phyloP scores from a whole-genome alignment of 73 alveolate genomes.

The Paramecium tetraurelia region DNA sequence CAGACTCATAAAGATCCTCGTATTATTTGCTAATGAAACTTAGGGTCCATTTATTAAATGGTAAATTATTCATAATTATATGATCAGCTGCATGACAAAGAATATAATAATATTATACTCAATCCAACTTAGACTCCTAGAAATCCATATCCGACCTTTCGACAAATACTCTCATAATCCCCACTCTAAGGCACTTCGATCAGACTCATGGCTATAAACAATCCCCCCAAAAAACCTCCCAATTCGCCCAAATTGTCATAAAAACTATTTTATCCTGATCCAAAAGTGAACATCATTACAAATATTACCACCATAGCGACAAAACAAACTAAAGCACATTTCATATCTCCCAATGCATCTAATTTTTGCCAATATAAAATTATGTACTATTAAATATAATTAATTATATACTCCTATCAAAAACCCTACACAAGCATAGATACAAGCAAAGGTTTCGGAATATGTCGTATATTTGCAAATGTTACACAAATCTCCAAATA shows the following conservation, averaged over 20 bases:
- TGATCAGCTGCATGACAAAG: not conserved
- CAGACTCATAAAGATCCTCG: not conserved
- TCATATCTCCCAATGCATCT: not conserved
- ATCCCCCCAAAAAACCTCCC: not conserved
- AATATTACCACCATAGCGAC: not conserved
- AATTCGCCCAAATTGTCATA: not conserved
- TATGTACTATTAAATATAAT: not conserved
- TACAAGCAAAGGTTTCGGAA: not conserved
- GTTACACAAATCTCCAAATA: constrained; percentile 32
- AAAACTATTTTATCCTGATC: not conserved
- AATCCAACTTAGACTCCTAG: not conserved
- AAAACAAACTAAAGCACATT: not conserved
- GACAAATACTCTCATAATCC: not conserved
- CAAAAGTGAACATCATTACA: not conserved
- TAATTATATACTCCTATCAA: not conserved
- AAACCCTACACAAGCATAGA: constrained; percentile 1
- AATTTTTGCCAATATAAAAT: constrained; percentile 15
- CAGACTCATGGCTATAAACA: not conserved
- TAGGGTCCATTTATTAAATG: not conserved
- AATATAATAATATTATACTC: not conserved
- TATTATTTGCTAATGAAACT: not conserved
- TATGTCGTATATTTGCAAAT: not conserved
- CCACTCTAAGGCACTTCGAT: not conserved
- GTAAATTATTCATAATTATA: not conserved
- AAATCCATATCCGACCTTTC: not conserved